These are phyloP conservation scores for Nigrospora osmanthi DNA, from an alignment of 2,329 filamentous ascomycete genomes.

Conservation along the genomic window DNA sequence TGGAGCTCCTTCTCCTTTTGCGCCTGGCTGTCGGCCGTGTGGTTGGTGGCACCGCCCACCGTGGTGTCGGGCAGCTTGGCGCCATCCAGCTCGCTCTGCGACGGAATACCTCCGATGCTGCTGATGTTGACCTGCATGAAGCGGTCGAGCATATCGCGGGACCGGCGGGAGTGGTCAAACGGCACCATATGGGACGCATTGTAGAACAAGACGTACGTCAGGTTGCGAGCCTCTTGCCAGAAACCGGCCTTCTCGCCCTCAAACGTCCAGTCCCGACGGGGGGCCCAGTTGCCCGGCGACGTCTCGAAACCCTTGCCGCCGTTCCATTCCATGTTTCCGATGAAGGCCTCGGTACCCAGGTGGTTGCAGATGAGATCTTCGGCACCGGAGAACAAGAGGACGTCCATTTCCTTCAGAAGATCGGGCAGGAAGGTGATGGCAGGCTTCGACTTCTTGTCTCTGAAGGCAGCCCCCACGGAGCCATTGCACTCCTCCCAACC, in stretches of 20 bases:
- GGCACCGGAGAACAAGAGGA: constrained; percentile 86
- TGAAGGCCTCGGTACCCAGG: constrained; percentile 83
- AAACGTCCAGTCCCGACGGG: constrained; percentile 90
- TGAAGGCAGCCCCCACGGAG: constrained; percentile 66
- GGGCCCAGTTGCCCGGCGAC: constrained; percentile 79
- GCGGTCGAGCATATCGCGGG: constrained; percentile 92
- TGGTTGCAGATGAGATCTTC: constrained; percentile 97
- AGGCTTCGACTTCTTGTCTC: constrained; percentile 61
- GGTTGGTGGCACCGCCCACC: constrained; percentile 60
- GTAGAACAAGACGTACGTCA: constrained; percentile 93
- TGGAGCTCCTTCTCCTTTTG: constrained; percentile 67
- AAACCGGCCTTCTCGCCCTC: constrained; percentile 82
- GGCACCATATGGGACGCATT: constrained; percentile 98
- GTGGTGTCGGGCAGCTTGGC: constrained; percentile 73
- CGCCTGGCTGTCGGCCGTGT: constrained; percentile 55
- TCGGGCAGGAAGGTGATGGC: constrained; percentile 69
- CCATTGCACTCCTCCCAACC: constrained; percentile 91
- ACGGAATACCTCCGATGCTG: constrained; percentile 72
- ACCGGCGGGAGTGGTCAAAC: constrained; percentile 80
- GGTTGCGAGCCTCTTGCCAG: constrained; percentile 89
- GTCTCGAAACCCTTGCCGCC: constrained; percentile 86
- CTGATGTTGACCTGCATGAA: constrained; percentile 92
- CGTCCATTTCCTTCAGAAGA: constrained; percentile 66
- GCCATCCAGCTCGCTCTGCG: constrained; percentile 76
- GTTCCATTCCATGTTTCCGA: constrained; percentile 86